phyloP scores from a whole-genome alignment of 129 eudicot genomes.

The Chrysanthemum makinoi region DNA sequence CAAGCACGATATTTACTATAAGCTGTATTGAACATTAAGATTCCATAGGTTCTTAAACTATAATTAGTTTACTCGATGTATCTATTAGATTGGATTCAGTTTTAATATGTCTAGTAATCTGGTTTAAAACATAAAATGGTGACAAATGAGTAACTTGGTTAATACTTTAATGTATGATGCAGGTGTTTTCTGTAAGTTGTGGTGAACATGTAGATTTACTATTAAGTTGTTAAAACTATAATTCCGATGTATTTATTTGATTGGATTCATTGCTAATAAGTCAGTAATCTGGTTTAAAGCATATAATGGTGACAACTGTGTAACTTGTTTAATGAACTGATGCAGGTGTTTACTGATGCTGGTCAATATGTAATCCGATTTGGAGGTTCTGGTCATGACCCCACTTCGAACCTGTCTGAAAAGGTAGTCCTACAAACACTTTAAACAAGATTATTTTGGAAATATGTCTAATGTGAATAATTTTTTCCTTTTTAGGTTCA shows the following conservation, averaged over 20 bases:
- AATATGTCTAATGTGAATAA: background rate
- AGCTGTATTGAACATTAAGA: background rate
- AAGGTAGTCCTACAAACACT: constrained; percentile 42
- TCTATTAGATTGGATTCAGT: background rate
- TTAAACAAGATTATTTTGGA: background rate
- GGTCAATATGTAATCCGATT: constrained; percentile 96
- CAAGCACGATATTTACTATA: background rate
- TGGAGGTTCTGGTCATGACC: constrained; percentile 47
- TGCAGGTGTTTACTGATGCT: constrained; percentile 93
- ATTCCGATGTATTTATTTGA: too few species aligned
- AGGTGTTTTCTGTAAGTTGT: constrained; percentile 84
- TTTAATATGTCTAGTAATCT: background rate
- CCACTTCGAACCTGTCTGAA: constrained; percentile 36
- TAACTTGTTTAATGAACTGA: constrained; percentile 2
- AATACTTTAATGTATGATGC: constrained; percentile 24
- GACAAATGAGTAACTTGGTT: background rate
- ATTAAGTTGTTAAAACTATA: too few species aligned
- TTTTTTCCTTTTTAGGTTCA: constrained; percentile 43
- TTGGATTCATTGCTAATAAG: background rate
- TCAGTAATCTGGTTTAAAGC: background rate
- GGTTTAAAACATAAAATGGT: background rate
- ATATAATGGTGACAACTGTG: background rate
- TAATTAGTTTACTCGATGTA: background rate
- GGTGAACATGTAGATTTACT: constrained; percentile 65
- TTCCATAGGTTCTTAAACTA: background rate